Evolutionary conservation across 495 filamentous ascomycete species (phyloP), one percentile per base, ranked within the genome.

Genomic region (Aspergillus diversus): DNA sequence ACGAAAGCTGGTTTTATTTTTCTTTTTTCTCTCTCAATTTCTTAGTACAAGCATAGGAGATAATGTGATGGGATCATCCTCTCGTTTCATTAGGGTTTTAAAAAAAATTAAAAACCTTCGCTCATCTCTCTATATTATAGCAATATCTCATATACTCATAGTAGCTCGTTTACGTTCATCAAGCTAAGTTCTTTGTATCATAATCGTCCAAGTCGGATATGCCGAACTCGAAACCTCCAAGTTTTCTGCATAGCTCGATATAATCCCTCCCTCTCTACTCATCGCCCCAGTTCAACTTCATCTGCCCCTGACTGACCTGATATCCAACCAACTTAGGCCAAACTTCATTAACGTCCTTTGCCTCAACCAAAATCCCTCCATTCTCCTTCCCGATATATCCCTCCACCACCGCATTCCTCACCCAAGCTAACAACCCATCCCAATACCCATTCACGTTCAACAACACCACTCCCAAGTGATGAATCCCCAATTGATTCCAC

Each of bases 401-500:
- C 16, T 87, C 82, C 49, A 83, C 71, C 7, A 96, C 91, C 6
- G 92, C 87, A 62, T 85, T 91, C 66, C 82, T 82, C 61, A 97
- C 88, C 95, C 96, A 98, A 12, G 78, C 69, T 62, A 96, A 65
- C 60, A 99, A 73, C 5, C 92, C 92, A 79, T 96, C 87, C 81
- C 93, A 99, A 72, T 94, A 98, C 1, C 93, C 93, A 56, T 92
- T 87, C 33, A 94, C 83, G 75, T 98, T 98, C 47, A 90, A 82
- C 64, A 97, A 75, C 48, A 93, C 87, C 51, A 99, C 85, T 0
- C 90, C 91, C 62, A 85, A 83, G 60, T 82, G 84, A 74, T 99
- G 95, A 63, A 99, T 99, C 0, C 96, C 95, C 60, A 99, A 75
- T 77, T 97, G 95, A 75, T 97, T 98, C 95, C 95, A 99, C 12